Conservation (phyloP, 805 yeast species). For the Phaffomyces thermotolerans region DNA sequence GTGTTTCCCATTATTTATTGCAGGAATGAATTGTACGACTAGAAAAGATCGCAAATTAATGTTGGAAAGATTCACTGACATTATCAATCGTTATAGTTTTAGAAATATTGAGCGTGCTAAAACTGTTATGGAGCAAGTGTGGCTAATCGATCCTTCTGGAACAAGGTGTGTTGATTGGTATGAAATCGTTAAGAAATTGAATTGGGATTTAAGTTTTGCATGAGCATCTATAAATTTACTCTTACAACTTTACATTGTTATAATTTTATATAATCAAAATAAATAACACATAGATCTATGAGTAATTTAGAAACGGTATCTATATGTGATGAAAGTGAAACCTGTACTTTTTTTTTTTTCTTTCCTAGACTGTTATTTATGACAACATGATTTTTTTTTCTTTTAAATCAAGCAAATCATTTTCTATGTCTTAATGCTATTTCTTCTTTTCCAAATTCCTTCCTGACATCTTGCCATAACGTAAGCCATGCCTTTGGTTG, state of each 20-base stretch:
- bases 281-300: too few relatives aligned
- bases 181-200: conserved; percentile 51
- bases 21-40: conserved; percentile 61
- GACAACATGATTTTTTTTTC: too few relatives aligned
- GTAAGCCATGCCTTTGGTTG: conserved; percentile 65
- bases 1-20: conserved; percentile 72
- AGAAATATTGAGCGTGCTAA: conserved; percentile 47
- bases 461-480: conserved; percentile 62
- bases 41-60: conserved; percentile 46
- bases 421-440: background rate
- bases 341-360: too few relatives aligned
- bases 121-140: conserved; percentile 32
- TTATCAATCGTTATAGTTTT: conserved; percentile 58
- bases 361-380: too few relatives aligned
- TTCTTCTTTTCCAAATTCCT: conserved; percentile 17
- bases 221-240: conserved; percentile 2
- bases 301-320: too few relatives aligned
- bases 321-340: too few relatives aligned
- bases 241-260: too few relatives aligned
- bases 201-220: conserved; percentile 80
- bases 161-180: conserved; percentile 67
- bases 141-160: conserved; percentile 42
- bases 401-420: background rate
- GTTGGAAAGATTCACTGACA: conserved; percentile 43
- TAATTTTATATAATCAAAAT: too few relatives aligned